Conservation (phyloP, 192 early-diverging fungal species). For the Bifiguratus adelaidae region DNA sequence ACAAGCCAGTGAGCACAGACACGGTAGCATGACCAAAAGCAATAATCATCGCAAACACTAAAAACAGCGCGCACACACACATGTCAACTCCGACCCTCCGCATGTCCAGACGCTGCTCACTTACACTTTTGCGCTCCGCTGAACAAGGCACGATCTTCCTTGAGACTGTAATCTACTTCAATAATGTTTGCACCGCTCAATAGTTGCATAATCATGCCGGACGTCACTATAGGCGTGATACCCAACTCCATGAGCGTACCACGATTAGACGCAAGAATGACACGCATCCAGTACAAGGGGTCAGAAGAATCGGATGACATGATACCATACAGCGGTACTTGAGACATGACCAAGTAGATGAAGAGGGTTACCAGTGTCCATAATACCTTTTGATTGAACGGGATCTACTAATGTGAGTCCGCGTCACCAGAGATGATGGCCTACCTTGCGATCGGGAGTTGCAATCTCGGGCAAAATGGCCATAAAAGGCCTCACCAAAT, state of each 20-base stretch:
- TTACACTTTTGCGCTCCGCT: conserved; percentile 96
- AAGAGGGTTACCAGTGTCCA: conserved; percentile 99
- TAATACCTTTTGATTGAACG: conserved; percentile 97
- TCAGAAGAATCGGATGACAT: conserved; percentile 99
- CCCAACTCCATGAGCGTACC: conserved; percentile 99
- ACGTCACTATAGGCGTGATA: conserved; percentile 99
- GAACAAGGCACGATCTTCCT: conserved; percentile 98
- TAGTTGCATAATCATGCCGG: conserved; percentile 99
- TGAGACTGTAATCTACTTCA: conserved; percentile 96
- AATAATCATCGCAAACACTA: conserved; percentile 97
- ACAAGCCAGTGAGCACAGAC: conserved; percentile 96
- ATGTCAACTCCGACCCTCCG: too few species aligned
- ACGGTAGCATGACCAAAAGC: conserved; percentile 98
- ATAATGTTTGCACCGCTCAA: conserved; percentile 97
- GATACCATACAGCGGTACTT: conserved; percentile 99
- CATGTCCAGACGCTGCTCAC: too few species aligned
- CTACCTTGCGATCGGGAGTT: conserved; percentile 92
- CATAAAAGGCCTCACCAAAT: conserved; percentile 97
- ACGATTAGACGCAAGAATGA: conserved; percentile 98
- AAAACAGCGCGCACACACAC: too few species aligned
- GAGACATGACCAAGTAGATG: conserved; percentile 99
- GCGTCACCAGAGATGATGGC: too few species aligned
- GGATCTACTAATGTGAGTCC: conserved; percentile 47
- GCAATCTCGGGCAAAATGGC: conserved; percentile 96
- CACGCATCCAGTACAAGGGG: conserved; percentile 99